Base-by-base conservation (phyloP, 2,329 filamentous ascomycete genomes). In the Neodidymelliopsis sp. region DNA sequence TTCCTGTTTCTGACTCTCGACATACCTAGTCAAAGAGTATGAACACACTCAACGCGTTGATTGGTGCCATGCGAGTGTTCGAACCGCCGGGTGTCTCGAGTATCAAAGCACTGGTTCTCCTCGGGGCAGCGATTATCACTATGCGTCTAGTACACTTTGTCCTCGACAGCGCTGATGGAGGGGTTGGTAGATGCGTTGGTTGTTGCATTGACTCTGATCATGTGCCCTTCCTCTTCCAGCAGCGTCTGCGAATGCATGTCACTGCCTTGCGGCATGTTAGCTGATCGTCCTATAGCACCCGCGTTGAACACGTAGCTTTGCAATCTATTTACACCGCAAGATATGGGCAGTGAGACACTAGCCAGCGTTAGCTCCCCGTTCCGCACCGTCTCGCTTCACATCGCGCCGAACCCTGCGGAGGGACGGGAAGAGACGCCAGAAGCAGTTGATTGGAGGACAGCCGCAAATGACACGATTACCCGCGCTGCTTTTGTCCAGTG, bases 391-490 rank as follows among this genome's bases (percentile, higher is more conserved):
- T 51, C 48, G 48, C 48, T 51, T 46, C 48, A 51, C 36, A 44
- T 19, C 34, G 48, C 28, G 41, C 48, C 48, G 41, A 46, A 41
- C 36, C n/a, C 48, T 37, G 42, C 37, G 34, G 52, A 42, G 42
- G 37, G 22, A 38, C 41, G 24, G 31, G 37, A 20, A 37, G 27
- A 28, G 25, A 29, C 42, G 59, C 53, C 45, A 50, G 41, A 15
- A 18, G 10, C 7, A 41, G 34, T 33, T 53, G 47, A 57, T 56
- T 56, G 59, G 46, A 48, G 37, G 36, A 49, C 49, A 56, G 59
- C 52, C 60, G 60, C 57, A 49, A 18, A 16, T 41, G 49, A 41
- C 47, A 42, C 38, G 24, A 47, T 37, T 42, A 46, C 30, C 36
- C 49, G 49, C 49, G 47, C 29, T 30, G 30, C 13, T 40, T 35